Evolutionary conservation across 2,329 filamentous ascomycete species (phyloP).

Genomic region (Alternaria sp.): DNA sequence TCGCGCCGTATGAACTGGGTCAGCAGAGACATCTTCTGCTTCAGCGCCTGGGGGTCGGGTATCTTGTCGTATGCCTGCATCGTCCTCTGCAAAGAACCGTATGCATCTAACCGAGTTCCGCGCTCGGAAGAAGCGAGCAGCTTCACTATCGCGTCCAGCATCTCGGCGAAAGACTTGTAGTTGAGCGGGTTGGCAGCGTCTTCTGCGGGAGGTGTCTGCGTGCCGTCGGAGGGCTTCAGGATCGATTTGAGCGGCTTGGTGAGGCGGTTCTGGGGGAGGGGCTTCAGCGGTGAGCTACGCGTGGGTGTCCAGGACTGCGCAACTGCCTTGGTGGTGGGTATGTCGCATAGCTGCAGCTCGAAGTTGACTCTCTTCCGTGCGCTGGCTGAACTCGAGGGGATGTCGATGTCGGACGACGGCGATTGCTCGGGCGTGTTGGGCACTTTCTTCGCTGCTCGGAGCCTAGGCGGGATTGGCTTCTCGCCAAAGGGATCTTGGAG

Average conservation of each 20-base stretch:
- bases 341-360: conserved; percentile 65
- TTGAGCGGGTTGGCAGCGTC: conserved; percentile 53
- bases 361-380: conserved; percentile 62
- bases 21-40: conserved; percentile 78
- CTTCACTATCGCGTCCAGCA: conserved; percentile 84
- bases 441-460: conserved; percentile 23
- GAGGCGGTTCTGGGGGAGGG: conserved; percentile 58
- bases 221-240: conserved; percentile 70
- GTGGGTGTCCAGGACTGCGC: conserved; percentile 39
- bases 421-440: conserved; percentile 52
- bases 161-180: conserved; percentile 70
- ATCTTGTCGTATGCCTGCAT: conserved; percentile 83
- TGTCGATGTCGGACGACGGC: conserved; percentile 50
- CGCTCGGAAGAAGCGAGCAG: conserved; percentile 78
- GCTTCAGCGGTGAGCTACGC: conserved; percentile 53
- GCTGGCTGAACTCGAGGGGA: conserved; percentile 39
- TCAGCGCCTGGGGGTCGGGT: conserved; percentile 55
- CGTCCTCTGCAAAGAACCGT: conserved; percentile 76
- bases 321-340: conserved; percentile 55
- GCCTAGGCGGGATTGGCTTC: conserved; percentile 34
- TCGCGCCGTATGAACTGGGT: conserved; percentile 86
- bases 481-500: conserved; percentile 51
- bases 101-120: conserved; percentile 80
- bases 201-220: conserved; percentile 44
- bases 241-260: conserved; percentile 73